phyloP scores from a whole-genome alignment of 169 alveolate genomes.

The Blepharisma undulans region DNA sequence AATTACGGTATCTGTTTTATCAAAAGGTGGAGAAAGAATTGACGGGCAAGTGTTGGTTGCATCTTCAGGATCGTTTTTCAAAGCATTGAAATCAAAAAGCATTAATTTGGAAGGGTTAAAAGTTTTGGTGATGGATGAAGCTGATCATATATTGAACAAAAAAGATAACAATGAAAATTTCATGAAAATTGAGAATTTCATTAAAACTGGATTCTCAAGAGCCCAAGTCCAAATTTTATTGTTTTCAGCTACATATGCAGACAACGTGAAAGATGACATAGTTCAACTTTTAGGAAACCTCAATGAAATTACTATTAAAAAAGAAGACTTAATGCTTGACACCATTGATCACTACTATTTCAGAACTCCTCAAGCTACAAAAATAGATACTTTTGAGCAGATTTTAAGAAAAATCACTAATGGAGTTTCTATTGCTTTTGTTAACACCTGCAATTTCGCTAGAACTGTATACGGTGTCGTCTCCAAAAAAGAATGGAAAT shows the following conservation, averaged over 20 bases:
- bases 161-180: background rate
- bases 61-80: slow-evolving; percentile 47
- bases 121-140: slow-evolving; percentile 76
- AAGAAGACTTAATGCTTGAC: slow-evolving; percentile 31
- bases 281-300: background rate
- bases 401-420: slow-evolving; percentile 13
- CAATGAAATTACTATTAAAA: slow-evolving; percentile 31
- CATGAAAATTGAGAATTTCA: background rate
- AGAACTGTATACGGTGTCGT: slow-evolving; percentile 27
- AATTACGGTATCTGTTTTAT: slow-evolving; percentile 34
- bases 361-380: slow-evolving; percentile 4
- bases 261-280: slow-evolving; percentile 90
- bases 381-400: slow-evolving; percentile 39
- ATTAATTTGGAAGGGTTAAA: slow-evolving; percentile 44
- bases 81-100: slow-evolving; percentile 6
- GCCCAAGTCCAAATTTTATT: slow-evolving; percentile 62
- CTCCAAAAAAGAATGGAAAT: slow-evolving; percentile 40
- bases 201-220: background rate
- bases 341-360: background rate
- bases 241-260: slow-evolving; percentile 99
- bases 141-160: slow-evolving; percentile 50
- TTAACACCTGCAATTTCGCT: slow-evolving; percentile 59
- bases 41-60: slow-evolving; percentile 65
- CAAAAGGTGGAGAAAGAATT: background rate
- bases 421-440: slow-evolving; percentile 51